Conservation (phyloP, 2,329 filamentous ascomycete species). For the Colletotrichum eleusines region DNA sequence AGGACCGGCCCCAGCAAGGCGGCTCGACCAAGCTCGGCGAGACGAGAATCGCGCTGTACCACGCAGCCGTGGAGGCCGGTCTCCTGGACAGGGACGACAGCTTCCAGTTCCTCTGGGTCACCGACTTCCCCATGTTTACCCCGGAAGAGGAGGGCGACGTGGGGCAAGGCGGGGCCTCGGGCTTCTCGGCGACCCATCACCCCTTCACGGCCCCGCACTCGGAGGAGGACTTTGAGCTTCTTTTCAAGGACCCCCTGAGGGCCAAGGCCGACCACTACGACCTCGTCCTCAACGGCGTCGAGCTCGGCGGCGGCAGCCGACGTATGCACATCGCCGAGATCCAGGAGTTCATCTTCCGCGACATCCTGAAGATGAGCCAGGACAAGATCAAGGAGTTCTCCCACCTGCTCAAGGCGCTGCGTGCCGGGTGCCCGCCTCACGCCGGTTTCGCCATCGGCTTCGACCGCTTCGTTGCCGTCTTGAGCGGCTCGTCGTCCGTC, state of each 20-base stretch:
- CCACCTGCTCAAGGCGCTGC: constrained; percentile 85
- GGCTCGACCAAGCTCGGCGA: constrained; percentile 81
- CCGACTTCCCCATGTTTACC: constrained; percentile 92
- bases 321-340: constrained; percentile 89
- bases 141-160: constrained; percentile 73
- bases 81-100: constrained; percentile 62
- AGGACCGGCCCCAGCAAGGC: constrained; percentile 73
- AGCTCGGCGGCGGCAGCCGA: constrained; percentile 91
- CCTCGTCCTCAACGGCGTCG: constrained; percentile 93
- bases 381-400: constrained; percentile 82
- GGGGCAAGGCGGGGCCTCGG: constrained; percentile 84
- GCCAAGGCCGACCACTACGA: constrained; percentile 93
- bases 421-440: constrained; percentile 91
- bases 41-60: constrained; percentile 77
- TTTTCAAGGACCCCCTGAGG: constrained; percentile 77
- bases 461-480: constrained; percentile 84
- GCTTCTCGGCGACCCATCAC: constrained; percentile 90
- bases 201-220: constrained; percentile 92
- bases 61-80: constrained; percentile 72
- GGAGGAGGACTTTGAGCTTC: constrained; percentile 77
- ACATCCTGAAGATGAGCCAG: constrained; percentile 83
- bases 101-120: constrained; percentile 86
- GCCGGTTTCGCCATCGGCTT: constrained; percentile 94
- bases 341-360: constrained; percentile 86
- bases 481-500: constrained; percentile 82